A percentile compares a stretch with the other conserved stretches of the same genome.
phyloP scores from a whole-genome alignment of 345 rosid genomes.

The Bretschneidera sinensis region DNA sequence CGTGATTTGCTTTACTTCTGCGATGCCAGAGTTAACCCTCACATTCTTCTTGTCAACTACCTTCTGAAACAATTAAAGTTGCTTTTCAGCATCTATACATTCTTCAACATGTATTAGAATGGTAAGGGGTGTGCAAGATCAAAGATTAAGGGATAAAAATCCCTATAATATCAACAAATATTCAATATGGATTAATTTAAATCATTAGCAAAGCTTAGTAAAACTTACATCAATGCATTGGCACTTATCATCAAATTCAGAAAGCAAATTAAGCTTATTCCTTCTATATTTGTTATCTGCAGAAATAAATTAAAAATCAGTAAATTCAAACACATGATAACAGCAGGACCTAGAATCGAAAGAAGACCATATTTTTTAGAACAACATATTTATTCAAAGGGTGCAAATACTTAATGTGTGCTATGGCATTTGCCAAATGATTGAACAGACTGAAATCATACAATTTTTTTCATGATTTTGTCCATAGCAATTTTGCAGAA shows the following conservation, averaged over 20 bases:
- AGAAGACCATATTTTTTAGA: not conserved
- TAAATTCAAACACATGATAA: not conserved
- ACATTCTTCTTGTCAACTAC: constrained; percentile 14
- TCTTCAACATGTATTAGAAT: too few species aligned
- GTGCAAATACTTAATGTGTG: too few species aligned
- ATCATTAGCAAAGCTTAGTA: not conserved
- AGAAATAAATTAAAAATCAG: constrained; percentile 4
- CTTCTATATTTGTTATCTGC: constrained; percentile 35
- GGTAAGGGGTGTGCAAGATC: not conserved
- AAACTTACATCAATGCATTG: constrained; percentile 40
- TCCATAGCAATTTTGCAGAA: too few species aligned
- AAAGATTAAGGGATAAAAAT: too few species aligned
- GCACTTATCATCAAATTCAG: constrained; percentile 29
- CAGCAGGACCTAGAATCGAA: not conserved
- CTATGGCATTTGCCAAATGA: too few species aligned
- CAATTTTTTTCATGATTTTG: too few species aligned
- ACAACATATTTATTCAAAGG: too few species aligned
- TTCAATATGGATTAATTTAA: too few species aligned
- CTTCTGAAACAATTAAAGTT: constrained; percentile 23
- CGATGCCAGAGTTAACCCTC: constrained; percentile 11
- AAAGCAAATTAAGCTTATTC: constrained; percentile 35
- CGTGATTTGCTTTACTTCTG: constrained; percentile 16
- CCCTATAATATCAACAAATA: too few species aligned
- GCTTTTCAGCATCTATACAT: constrained; percentile 7
- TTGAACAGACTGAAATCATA: too few species aligned